These are phyloP conservation scores for Daldinia caldariorum DNA, from an alignment of 495 filamentous ascomycete species.

Conservation along the genomic window DNA sequence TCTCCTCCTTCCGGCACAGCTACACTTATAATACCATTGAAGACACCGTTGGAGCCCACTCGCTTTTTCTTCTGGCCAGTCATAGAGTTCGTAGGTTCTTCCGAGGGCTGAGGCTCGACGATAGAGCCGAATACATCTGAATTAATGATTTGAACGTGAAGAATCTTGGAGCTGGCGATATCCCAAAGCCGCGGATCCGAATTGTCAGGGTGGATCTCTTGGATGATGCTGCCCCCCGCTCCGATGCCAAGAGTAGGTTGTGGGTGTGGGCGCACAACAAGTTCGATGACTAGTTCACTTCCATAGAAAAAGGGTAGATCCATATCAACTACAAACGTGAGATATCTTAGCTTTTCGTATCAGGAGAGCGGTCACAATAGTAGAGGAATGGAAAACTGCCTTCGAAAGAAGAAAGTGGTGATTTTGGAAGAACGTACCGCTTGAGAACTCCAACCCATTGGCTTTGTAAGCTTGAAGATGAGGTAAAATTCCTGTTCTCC, in stretches of 20 bases:
- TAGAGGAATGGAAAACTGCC: too few relatives aligned
- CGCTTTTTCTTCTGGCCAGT: not conserved
- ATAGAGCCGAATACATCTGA: not conserved
- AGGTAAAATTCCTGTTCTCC: not conserved
- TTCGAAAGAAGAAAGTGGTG: too few relatives aligned
- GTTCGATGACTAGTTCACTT: not conserved
- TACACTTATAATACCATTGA: not conserved
- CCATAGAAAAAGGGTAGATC: not conserved
- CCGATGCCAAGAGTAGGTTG: slow-evolving; percentile 3
- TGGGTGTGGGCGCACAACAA: not conserved
- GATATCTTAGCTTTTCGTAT: too few relatives aligned
- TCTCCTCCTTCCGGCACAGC: not conserved
- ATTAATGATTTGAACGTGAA: not conserved
- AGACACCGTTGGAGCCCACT: not conserved
- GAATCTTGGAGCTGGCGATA: not conserved
- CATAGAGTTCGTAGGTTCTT: not conserved
- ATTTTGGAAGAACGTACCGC: not conserved
- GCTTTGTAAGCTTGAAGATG: not conserved
- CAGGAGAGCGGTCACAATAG: too few relatives aligned
- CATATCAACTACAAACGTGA: not conserved
- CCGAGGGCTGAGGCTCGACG: not conserved
- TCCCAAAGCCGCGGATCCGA: slow-evolving; percentile 1
- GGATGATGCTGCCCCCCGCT: not conserved
- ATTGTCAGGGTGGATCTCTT: not conserved
- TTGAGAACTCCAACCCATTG: not conserved